Conservation (phyloP, 345 rosid genomes). For the Melastoma malabathricum region DNA sequence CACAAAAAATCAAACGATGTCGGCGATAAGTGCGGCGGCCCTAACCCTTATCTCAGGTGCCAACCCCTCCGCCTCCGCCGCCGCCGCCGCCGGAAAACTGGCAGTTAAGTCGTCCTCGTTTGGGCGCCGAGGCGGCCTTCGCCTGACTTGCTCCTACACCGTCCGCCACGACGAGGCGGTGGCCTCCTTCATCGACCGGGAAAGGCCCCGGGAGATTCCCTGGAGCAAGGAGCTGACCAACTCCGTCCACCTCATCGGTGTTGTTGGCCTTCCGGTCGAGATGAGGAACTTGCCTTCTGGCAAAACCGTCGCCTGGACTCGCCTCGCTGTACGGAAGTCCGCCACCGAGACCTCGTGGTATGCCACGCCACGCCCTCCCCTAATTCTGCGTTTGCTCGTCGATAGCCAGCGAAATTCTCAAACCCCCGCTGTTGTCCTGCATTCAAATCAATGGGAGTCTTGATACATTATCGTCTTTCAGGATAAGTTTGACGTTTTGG, state of each 20-base stretch:
- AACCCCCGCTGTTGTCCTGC: too few species aligned
- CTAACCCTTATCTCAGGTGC: too few species aligned
- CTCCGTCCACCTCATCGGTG: slow-evolving; percentile 41
- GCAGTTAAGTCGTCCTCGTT: too few species aligned
- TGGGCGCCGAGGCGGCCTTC: too few species aligned
- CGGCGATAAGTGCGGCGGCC: too few species aligned
- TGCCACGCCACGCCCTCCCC: neutral
- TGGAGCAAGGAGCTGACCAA: slow-evolving; percentile 44
- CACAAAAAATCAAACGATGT: too few species aligned
- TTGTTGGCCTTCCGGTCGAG: slow-evolving; percentile 36
- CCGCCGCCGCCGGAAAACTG: too few species aligned
- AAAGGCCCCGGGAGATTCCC: slow-evolving; percentile 4
- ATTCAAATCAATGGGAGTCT: neutral
- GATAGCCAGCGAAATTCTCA: too few species aligned
- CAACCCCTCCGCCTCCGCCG: too few species aligned
- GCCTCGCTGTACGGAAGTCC: slow-evolving; percentile 37
- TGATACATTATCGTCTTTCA: slow-evolving; percentile 7
- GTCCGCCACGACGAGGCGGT: neutral
- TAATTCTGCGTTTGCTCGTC: neutral
- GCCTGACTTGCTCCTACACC: slow-evolving; percentile 1
- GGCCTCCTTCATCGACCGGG: too few species aligned
- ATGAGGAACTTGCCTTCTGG: slow-evolving; percentile 42
- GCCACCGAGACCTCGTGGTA: slow-evolving; percentile 42
- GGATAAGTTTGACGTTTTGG: slow-evolving; percentile 62
- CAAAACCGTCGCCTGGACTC: slow-evolving; percentile 48